These are phyloP conservation scores for Leccinum boreale DNA, from an alignment of 768 basidiomycete species.

Conservation along the genomic window DNA sequence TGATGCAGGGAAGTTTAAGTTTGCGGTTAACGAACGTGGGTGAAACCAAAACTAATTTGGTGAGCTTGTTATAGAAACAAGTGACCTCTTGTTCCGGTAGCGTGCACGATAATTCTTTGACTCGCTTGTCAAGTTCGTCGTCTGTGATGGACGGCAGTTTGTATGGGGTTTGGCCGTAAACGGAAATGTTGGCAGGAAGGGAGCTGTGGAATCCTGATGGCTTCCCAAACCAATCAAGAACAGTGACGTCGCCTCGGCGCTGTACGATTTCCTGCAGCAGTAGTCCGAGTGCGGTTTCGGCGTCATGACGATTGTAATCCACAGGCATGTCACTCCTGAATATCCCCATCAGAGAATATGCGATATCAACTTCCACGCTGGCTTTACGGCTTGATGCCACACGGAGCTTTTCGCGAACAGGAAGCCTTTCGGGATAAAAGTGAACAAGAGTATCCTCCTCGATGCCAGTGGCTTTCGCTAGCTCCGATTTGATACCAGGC, in stretches of 20 bases:
- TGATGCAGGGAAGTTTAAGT: slow-evolving; percentile 13
- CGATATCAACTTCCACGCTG: slow-evolving; percentile 1
- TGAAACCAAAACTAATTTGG: not conserved
- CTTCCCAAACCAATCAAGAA: slow-evolving; percentile 19
- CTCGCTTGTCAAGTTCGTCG: not conserved
- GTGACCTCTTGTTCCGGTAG: not conserved
- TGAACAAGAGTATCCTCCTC: not conserved
- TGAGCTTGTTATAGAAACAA: not conserved
- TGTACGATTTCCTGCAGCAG: slow-evolving; percentile 12
- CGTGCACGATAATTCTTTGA: not conserved
- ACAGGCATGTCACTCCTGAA: slow-evolving; percentile 12
- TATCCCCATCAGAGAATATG: slow-evolving; percentile 14
- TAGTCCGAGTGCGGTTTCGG: slow-evolving; percentile 5
- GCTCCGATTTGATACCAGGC: not conserved
- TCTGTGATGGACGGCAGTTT: not conserved
- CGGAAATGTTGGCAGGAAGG: slow-evolving; percentile 13
- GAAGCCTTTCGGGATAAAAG: slow-evolving; percentile 1
- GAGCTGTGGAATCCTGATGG: slow-evolving; percentile 14
- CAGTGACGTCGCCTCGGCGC: slow-evolving; percentile 10
- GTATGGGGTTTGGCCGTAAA: slow-evolving; percentile 5
- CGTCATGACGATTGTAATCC: not conserved
- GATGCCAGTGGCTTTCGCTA: not conserved
- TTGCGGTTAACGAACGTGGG: slow-evolving; percentile 3
- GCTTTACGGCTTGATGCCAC: slow-evolving; percentile 12
- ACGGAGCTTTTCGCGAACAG: slow-evolving; percentile 9